Evolutionary conservation across 805 yeast genomes (phyloP).

Genomic region (Hanseniaspora meyeri): DNA sequence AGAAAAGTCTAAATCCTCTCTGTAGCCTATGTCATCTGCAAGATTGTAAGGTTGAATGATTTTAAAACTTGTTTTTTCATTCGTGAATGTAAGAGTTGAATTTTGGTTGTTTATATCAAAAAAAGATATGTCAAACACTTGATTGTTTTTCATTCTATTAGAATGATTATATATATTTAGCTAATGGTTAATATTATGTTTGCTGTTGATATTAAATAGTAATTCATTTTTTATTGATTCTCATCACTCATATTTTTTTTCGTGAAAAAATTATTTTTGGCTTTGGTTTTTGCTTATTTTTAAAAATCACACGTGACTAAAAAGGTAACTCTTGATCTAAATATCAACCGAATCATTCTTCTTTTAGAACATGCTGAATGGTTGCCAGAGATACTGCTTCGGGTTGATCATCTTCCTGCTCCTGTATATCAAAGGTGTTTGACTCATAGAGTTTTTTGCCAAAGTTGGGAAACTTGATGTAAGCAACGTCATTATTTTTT

Average conservation of each 20-base stretch:
- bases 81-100: not conserved
- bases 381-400: not conserved
- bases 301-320: too few species aligned
- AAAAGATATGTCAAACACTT: constrained; percentile 4
- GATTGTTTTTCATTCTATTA: not conserved
- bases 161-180: not conserved
- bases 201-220: too few species aligned
- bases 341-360: too few species aligned
- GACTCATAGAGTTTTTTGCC: not conserved
- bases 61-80: not conserved
- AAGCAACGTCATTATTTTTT: not conserved
- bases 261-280: too few species aligned
- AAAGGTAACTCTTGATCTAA: too few species aligned
- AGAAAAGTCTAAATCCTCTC: not conserved
- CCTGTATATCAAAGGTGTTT: not conserved
- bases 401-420: not conserved
- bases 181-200: too few species aligned
- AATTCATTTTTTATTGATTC: too few species aligned
- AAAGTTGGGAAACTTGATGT: not conserved
- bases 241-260: too few species aligned
- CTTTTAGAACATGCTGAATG: not conserved
- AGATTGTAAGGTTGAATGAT: not conserved
- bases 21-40: not conserved
- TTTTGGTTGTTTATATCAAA: not conserved
- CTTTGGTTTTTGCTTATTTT: too few species aligned